Conservation (phyloP, 208 protist genomes). For the Crithidia fasciculata region DNA sequence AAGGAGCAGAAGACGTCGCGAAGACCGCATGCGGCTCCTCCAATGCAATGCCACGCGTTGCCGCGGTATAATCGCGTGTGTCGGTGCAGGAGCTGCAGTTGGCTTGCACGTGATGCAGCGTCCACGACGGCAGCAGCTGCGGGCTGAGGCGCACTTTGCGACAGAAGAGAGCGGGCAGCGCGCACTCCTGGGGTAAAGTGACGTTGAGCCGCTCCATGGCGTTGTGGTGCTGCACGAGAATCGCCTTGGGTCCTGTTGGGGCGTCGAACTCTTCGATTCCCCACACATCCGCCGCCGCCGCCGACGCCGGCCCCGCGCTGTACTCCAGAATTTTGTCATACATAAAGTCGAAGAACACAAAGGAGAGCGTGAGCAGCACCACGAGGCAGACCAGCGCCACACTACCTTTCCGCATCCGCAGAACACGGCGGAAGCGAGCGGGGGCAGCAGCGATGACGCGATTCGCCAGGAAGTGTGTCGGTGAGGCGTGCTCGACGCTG, state of each 20-base stretch:
- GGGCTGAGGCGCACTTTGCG: background rate
- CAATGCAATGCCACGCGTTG: background rate
- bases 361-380: background rate
- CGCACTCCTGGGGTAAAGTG: background rate
- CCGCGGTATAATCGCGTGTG: background rate
- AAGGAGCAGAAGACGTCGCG: conserved; percentile 9
- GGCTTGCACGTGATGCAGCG: background rate
- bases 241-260: background rate
- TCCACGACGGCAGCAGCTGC: conserved; percentile 19
- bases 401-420: conserved; percentile 1
- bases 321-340: conserved; percentile 1
- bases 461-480: background rate
- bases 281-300: conserved; percentile 6
- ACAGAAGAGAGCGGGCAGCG: background rate
- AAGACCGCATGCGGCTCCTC: conserved; percentile 3
- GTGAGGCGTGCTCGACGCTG: background rate
- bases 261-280: conserved; percentile 13
- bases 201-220: background rate
- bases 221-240: conserved; percentile 3
- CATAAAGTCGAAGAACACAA: conserved; percentile 9
- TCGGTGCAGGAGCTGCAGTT: background rate
- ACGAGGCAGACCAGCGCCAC: background rate
- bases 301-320: background rate
- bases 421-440: background rate
- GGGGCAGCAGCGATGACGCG: background rate